A percentile compares a stretch with the other conserved stretches of the same genome.
phyloP scores from a whole-genome alignment of 1,284 basidiomycete genomes.

The Cystobasidiaceae sp. region DNA sequence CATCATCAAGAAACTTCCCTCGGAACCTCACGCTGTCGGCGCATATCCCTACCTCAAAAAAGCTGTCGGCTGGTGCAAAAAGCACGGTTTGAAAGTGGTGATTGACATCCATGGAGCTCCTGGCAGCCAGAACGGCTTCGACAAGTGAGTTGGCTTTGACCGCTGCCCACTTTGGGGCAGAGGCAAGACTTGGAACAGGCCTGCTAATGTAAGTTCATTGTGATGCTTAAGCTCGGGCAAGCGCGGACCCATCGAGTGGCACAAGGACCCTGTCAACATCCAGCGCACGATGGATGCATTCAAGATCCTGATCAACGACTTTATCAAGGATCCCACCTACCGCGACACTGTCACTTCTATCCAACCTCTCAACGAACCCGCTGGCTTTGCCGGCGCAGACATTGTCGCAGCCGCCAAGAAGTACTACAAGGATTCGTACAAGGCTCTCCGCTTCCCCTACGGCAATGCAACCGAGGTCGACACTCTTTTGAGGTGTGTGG shows the following conservation, averaged over 20 bases:
- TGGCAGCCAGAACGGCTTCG: slow-evolving; percentile 57
- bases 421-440: slow-evolving; percentile 23
- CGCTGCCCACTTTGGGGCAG: too few relatives aligned
- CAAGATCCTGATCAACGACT: slow-evolving; percentile 34
- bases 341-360: slow-evolving; percentile 59
- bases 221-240: slow-evolving; percentile 56
- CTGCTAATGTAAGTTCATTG: neutral
- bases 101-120: slow-evolving; percentile 56
- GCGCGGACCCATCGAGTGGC: slow-evolving; percentile 62
- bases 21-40: slow-evolving; percentile 76
- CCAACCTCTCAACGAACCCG: slow-evolving; percentile 22
- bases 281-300: slow-evolving; percentile 50
- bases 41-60: slow-evolving; percentile 58
- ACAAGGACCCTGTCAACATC: slow-evolving; percentile 65
- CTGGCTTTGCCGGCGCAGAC: neutral
- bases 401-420: slow-evolving; percentile 6
- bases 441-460: neutral
- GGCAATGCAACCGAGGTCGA: slow-evolving; percentile 3
- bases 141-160: slow-evolving; percentile 61
- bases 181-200: too few relatives aligned
- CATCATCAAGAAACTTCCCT: slow-evolving; percentile 19
- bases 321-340: slow-evolving; percentile 48
- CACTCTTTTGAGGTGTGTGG: slow-evolving; percentile 10
- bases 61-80: slow-evolving; percentile 71
- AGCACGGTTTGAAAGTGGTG: slow-evolving; percentile 71